Percentiles rank a stretch among this genome's conserved stretches.
Evolutionary conservation across 2,329 filamentous ascomycete species (phyloP).

Genomic region (Ambrosiella beaveri): DNA sequence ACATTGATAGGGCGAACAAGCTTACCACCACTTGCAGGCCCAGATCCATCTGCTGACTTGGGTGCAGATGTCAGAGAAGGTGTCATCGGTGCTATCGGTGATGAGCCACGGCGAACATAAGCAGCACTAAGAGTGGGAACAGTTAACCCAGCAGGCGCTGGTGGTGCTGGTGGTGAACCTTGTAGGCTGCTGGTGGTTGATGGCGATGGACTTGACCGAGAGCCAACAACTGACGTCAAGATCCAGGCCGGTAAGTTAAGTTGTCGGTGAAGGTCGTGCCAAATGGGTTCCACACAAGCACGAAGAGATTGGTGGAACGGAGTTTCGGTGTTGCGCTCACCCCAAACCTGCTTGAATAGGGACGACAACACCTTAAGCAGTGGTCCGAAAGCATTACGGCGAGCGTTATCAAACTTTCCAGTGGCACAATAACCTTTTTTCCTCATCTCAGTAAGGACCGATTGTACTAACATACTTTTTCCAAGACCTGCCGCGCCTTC

Average conservation of each 20-base stretch:
- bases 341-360: constrained; percentile 50
- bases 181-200: constrained; percentile 11
- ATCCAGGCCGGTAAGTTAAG: constrained; percentile 54
- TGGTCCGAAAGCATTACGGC: constrained; percentile 44
- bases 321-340: constrained; percentile 47
- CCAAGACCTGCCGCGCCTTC: constrained; percentile 46
- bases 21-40: too few species aligned
- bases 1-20: constrained; percentile 62
- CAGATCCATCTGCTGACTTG: constrained; percentile 19
- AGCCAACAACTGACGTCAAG: constrained; percentile 26
- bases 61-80: constrained; percentile 28
- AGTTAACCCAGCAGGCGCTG: constrained; percentile 1
- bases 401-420: constrained; percentile 47
- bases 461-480: constrained; percentile 47
- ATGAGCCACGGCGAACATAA: constrained; percentile 31
- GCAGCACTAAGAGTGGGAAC: constrained; percentile 16
- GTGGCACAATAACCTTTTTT: constrained; percentile 47
- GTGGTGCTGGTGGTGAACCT: constrained; percentile 6
- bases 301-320: constrained; percentile 44
- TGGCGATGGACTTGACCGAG: constrained; percentile 15
- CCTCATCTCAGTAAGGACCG: constrained; percentile 42
- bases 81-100: constrained; percentile 28
- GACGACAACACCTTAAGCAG: constrained; percentile 47
- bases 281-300: constrained; percentile 44
- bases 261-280: constrained; percentile 44